Conservation (phyloP, 805 yeast genomes). For the Pichia nanzhaoensis region DNA sequence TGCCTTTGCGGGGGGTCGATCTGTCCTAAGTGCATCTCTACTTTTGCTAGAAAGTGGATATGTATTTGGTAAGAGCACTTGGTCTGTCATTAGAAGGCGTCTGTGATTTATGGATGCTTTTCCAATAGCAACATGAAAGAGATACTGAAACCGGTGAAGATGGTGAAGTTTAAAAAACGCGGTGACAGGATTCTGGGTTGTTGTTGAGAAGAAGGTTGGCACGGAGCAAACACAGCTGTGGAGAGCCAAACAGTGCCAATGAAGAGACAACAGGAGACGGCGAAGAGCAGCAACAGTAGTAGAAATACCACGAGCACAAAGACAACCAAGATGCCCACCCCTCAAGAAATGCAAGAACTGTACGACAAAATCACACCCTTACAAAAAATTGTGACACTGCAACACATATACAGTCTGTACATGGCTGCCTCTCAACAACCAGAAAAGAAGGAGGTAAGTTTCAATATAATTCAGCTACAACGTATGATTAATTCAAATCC, state of each 20-base stretch:
- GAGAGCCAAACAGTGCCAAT: neutral
- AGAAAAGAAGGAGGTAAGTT: conserved; percentile 29
- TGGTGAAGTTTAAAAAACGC: neutral
- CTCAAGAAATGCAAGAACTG: conserved; percentile 24
- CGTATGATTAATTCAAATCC: conserved; percentile 33
- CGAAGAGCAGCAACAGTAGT: neutral
- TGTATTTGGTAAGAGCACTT: conserved; percentile 17
- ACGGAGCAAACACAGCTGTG: neutral
- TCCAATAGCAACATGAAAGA: no score
- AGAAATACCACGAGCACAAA: conserved; percentile 1
- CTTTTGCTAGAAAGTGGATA: conserved; percentile 19
- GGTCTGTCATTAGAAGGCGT: neutral
- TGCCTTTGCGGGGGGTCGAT: conserved; percentile 4
- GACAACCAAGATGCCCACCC: conserved; percentile 21
- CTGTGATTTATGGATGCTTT: no score
- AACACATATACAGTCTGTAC: conserved; percentile 31
- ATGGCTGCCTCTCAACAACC: conserved; percentile 30
- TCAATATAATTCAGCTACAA: conserved; percentile 31
- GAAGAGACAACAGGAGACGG: neutral
- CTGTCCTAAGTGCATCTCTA: conserved; percentile 8
- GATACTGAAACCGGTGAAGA: neutral
- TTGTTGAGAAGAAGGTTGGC: no score
- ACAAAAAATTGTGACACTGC: conserved; percentile 32
- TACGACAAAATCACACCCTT: conserved; percentile 28
- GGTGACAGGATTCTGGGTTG: neutral